These are phyloP conservation scores for Sclerotinia sclerotiorum DNA, from an alignment of 2,329 filamentous ascomycete species.

Conservation along the genomic window DNA sequence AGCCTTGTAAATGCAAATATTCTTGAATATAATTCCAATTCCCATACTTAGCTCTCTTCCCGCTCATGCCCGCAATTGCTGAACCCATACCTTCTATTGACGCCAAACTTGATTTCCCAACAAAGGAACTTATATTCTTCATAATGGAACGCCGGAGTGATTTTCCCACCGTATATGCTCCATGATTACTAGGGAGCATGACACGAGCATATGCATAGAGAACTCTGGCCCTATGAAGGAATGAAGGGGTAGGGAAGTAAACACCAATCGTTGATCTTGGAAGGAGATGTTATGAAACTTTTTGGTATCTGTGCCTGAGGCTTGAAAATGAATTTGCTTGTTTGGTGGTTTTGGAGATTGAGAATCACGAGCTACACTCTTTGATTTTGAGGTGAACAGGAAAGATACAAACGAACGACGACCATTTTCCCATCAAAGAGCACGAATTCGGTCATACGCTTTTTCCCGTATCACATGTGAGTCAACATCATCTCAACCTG, in stretches of 20 bases:
- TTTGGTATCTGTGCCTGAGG: constrained; percentile 14
- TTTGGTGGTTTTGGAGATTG: neutral
- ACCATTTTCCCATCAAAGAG: neutral
- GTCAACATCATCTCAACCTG: neutral
- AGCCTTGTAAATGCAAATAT: neutral
- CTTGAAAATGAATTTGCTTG: neutral
- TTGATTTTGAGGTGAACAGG: neutral
- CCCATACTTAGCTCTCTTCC: constrained; percentile 31
- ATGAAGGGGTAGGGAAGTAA: constrained; percentile 4
- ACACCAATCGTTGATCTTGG: constrained; percentile 11
- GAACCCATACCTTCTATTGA: constrained; percentile 30
- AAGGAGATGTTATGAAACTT: neutral
- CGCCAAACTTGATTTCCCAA: constrained; percentile 27
- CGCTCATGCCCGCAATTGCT: constrained; percentile 24
- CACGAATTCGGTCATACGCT: neutral
- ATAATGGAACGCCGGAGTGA: constrained; percentile 33
- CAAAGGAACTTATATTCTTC: constrained; percentile 30
- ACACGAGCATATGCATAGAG: constrained; percentile 25
- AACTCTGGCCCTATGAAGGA: constrained; percentile 16
- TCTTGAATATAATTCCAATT: neutral
- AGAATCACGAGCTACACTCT: constrained; percentile 14
- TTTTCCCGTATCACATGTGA: neutral
- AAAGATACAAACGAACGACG: constrained; percentile 9
- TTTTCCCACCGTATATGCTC: constrained; percentile 39
- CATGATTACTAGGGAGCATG: constrained; percentile 42